Evolutionary conservation across 768 basidiomycete genomes (phyloP).

Genomic region (Lyophyllum semitale): DNA sequence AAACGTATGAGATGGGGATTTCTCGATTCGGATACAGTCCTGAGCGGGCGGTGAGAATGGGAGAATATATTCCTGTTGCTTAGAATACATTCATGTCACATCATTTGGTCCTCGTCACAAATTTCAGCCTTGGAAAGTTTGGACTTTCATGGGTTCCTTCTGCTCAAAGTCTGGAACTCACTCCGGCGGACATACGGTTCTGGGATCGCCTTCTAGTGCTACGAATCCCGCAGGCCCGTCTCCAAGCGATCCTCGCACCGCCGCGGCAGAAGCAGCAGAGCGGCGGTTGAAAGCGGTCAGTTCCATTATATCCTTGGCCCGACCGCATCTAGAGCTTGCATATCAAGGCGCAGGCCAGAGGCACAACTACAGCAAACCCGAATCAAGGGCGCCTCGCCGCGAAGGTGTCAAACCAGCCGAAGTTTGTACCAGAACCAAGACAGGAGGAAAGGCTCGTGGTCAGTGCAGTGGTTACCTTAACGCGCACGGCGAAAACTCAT

Average conservation of each 20-base stretch:
- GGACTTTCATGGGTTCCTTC: conserved; percentile 51
- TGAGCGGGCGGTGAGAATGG: conserved; percentile 34
- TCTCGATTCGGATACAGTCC: conserved; percentile 49
- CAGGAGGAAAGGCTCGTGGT: conserved; percentile 33
- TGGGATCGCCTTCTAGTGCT: conserved; percentile 37
- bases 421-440: conserved; percentile 31
- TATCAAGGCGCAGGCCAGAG: conserved; percentile 44
- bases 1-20: conserved; percentile 45
- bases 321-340: conserved; percentile 18
- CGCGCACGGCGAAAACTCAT: conserved; percentile 11
- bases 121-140: too few species aligned
- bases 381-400: conserved; percentile 48
- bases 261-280: conserved; percentile 66
- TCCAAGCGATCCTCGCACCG: conserved; percentile 47
- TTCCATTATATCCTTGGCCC: conserved; percentile 14
- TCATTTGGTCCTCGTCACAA: conserved; percentile 1
- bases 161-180: conserved; percentile 53
- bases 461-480: conserved; percentile 14
- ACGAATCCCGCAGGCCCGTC: conserved; percentile 30
- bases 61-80: conserved; percentile 48
- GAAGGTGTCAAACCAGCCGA: conserved; percentile 41
- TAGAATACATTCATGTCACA: conserved; percentile 25
- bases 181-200: conserved; percentile 50
- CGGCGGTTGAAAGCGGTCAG: conserved; percentile 58
- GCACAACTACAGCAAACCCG: conserved; percentile 45